These are phyloP conservation scores for Fraxinus ornus DNA, from an alignment of 305 asterid species.

Conservation along the genomic window DNA sequence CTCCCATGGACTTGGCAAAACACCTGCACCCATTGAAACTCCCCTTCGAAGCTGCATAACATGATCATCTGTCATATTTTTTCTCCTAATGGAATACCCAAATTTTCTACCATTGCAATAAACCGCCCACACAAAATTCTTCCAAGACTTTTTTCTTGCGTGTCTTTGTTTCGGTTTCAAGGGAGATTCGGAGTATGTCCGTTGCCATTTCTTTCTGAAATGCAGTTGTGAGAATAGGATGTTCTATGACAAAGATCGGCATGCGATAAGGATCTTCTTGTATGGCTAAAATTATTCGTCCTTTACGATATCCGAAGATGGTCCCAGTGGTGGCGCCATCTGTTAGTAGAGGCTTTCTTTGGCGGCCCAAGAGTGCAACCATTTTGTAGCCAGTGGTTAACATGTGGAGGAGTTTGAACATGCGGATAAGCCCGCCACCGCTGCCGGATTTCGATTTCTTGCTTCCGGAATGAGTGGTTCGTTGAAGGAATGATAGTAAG, in stretches of 20 bases:
- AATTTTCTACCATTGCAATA: slow-evolving; percentile 74
- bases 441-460: slow-evolving; percentile 42
- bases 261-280: slow-evolving; percentile 83
- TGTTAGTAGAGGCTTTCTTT: slow-evolving; percentile 51
- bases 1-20: slow-evolving; percentile 56
- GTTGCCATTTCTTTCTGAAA: slow-evolving; percentile 85
- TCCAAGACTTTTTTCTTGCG: slow-evolving; percentile 65
- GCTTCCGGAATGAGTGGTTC: slow-evolving; percentile 25
- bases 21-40: slow-evolving; percentile 94
- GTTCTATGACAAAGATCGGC: slow-evolving; percentile 78
- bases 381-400: slow-evolving; percentile 85
- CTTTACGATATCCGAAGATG: slow-evolving; percentile 72
- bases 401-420: slow-evolving; percentile 94
- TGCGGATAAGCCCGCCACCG: slow-evolving; percentile 58
- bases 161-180: slow-evolving; percentile 73
- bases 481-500: slow-evolving; percentile 54
- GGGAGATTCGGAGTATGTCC: slow-evolving; percentile 62
- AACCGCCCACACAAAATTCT: slow-evolving; percentile 86
- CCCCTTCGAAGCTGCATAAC: slow-evolving; percentile 75
- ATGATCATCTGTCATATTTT: slow-evolving; percentile 67
- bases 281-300: slow-evolving; percentile 61
- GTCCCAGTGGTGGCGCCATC: slow-evolving; percentile 82
- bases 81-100: slow-evolving; percentile 74
- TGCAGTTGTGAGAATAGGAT: slow-evolving; percentile 58
- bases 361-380: slow-evolving; percentile 76